Base-by-base conservation (phyloP, 2,329 filamentous ascomycete genomes). In the Fusarium pseudograminearum region DNA sequence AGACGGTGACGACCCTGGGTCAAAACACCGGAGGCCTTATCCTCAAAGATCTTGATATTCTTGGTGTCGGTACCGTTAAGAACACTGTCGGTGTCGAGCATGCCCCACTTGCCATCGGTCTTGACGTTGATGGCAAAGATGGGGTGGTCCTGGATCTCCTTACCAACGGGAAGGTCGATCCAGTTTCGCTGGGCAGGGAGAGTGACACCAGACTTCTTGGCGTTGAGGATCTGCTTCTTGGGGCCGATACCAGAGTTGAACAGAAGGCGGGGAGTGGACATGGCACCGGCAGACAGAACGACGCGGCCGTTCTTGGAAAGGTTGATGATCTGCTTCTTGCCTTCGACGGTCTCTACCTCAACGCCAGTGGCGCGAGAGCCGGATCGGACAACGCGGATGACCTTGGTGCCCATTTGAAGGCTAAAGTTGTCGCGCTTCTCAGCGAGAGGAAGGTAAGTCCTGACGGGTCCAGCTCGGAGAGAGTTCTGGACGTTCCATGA, bases 381-480 rank as follows among this genome's bases (percentile, higher is more conserved):
- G 14, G 81, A 83, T 26, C 91, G 88, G 16, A 91, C 79, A 20
- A 93, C 84, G 42, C 90, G 85, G 65, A 86, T 85, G 18, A 91
- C 91, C 38, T 86, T 84, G 3, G 90, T 90, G 70, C 89, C 87
- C 28, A 86, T 85, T 80, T 86, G 88, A 44, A 93, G 81, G 48
- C 86, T 83, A 78, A 93, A 93, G 79, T 92, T 91, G 11, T 81
- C 78, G 57, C 87, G 83, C 51, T 81, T 80, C 54, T 83, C 82
- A 4, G 89, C 89, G 20, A 84, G 83, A 6, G 89, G 87, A 3
- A 93, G 85, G 74, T 93, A 93, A 0, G 90, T 92, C 14, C 86
- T 87, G 78, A 93, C 82, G n/a, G 90, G 91, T 3, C 91, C 91
- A 52, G 87, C 88, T 63, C 91, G 83, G 78, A 91, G 85, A 44